These are phyloP conservation scores for Ceratocystis harringtonii DNA, from an alignment of 2,329 filamentous ascomycete species.

Conservation along the genomic window DNA sequence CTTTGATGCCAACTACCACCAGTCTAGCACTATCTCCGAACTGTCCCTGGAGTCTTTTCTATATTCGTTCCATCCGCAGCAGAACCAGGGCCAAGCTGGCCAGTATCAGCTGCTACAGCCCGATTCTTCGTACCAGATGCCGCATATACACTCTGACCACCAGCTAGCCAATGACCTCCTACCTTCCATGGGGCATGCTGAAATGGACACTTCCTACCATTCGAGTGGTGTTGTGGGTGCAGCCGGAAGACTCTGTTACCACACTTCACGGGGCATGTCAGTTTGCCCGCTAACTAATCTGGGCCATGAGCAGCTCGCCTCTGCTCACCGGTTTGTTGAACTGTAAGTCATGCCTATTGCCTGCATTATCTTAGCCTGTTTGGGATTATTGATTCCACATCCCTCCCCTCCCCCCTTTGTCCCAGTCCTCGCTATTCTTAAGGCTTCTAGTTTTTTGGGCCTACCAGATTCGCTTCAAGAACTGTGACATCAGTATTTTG, in stretches of 20 bases:
- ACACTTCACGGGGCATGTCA: not conserved
- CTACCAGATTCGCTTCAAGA: not conserved
- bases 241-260: not conserved
- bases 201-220: not conserved
- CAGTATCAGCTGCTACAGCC: constrained; percentile 29
- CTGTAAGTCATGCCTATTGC: constrained; percentile 4
- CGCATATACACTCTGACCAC: not conserved
- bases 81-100: constrained; percentile 16
- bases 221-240: not conserved
- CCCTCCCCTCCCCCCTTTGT: not conserved
- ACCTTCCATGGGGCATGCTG: not conserved
- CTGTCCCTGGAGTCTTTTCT: constrained; percentile 25
- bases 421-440: too few relatives aligned
- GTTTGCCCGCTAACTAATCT: constrained; percentile 3
- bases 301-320: constrained; percentile 1
- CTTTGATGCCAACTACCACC: not conserved
- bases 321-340: constrained; percentile 8
- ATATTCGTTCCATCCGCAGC: constrained; percentile 28
- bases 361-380: not conserved
- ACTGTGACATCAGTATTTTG: not conserved
- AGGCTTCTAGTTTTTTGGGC: not conserved
- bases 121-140: constrained; percentile 28
- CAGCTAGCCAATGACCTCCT: not conserved
- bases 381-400: not conserved
- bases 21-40: constrained; percentile 17